phyloP scores from a whole-genome alignment of 2,329 filamentous ascomycete species.

The Colletotrichum sp. region DNA sequence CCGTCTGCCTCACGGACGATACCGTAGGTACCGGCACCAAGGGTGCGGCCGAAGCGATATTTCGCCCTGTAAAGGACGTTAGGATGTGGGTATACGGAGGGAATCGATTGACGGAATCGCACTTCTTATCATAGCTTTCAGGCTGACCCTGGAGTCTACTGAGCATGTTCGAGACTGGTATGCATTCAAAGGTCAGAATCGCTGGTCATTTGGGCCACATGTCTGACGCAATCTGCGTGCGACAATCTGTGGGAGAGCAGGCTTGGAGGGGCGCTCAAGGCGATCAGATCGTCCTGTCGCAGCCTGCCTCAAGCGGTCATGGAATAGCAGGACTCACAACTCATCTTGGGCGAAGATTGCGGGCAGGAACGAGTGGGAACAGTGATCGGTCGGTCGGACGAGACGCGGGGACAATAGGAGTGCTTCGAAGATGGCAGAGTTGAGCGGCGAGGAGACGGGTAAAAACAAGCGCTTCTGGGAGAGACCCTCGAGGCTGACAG shows the following conservation, averaged over 20 bases:
- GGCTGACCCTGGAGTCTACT: conserved; percentile 97
- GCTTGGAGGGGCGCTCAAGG: neutral
- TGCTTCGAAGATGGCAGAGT: neutral
- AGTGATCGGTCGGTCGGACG: neutral
- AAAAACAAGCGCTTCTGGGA: conserved; percentile 4
- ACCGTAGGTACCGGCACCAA: conserved; percentile 97
- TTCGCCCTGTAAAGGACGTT: conserved; percentile 63
- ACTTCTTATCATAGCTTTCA: conserved; percentile 99
- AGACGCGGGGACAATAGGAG: neutral
- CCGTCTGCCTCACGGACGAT: conserved; percentile 95
- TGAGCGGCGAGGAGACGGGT: conserved; percentile 9
- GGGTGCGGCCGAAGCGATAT: conserved; percentile 90
- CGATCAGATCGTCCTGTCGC: neutral
- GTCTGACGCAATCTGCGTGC: neutral
- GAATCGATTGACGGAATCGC: conserved; percentile 34
- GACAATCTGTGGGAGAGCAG: neutral
- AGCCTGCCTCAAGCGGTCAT: neutral
- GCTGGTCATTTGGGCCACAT: neutral
- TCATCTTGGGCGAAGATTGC: conserved; percentile 34
- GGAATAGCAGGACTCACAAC: conserved; percentile 37
- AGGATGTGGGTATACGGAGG: conserved; percentile 11
- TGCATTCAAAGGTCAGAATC: conserved; percentile 27
- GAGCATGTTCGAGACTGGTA: conserved; percentile 82
- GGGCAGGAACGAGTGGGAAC: neutral
- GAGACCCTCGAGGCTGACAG: conserved; percentile 1